phyloP scores from a whole-genome alignment of 202 grass and related monocot genomes.

The Elaeis oleifera region DNA sequence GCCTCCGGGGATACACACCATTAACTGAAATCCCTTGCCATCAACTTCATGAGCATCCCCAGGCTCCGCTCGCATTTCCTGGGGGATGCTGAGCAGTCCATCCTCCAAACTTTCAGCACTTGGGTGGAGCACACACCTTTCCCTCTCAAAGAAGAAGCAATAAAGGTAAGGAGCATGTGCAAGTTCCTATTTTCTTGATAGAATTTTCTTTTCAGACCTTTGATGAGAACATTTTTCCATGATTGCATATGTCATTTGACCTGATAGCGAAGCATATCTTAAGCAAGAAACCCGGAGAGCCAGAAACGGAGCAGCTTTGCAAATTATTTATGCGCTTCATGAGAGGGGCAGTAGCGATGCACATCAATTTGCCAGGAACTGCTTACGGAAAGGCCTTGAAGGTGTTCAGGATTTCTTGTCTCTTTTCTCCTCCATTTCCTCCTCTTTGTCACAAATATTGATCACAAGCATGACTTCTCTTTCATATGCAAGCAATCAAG shows the following conservation, averaged over 20 bases:
- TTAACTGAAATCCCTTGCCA: slow-evolving; percentile 21
- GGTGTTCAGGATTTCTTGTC: neutral
- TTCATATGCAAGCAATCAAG: neutral
- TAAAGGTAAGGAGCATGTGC: slow-evolving; percentile 19
- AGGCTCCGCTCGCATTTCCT: slow-evolving; percentile 14
- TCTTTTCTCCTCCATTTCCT: neutral
- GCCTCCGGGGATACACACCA: slow-evolving; percentile 38
- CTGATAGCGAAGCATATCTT: slow-evolving; percentile 8
- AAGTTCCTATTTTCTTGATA: too few species aligned
- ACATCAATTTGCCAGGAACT: slow-evolving; percentile 3
- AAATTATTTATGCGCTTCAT: slow-evolving; percentile 9
- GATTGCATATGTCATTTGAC: neutral
- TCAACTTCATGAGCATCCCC: slow-evolving; percentile 24
- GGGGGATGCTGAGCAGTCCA: slow-evolving; percentile 17
- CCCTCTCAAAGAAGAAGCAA: slow-evolving; percentile 28
- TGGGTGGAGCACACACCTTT: slow-evolving; percentile 22
- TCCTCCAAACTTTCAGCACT: slow-evolving; percentile 16
- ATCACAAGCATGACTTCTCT: too few species aligned
- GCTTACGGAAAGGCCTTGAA: slow-evolving; percentile 5
- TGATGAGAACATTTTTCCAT: too few species aligned
- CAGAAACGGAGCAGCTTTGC: neutral
- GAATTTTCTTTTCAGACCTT: too few species aligned
- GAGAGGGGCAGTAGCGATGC: neutral
- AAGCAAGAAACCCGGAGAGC: slow-evolving; percentile 8
- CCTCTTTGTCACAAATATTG: too few species aligned